Evolutionary conservation across 139 green algal genomes (phyloP).

Genomic region (Chlorella vulgaris): DNA sequence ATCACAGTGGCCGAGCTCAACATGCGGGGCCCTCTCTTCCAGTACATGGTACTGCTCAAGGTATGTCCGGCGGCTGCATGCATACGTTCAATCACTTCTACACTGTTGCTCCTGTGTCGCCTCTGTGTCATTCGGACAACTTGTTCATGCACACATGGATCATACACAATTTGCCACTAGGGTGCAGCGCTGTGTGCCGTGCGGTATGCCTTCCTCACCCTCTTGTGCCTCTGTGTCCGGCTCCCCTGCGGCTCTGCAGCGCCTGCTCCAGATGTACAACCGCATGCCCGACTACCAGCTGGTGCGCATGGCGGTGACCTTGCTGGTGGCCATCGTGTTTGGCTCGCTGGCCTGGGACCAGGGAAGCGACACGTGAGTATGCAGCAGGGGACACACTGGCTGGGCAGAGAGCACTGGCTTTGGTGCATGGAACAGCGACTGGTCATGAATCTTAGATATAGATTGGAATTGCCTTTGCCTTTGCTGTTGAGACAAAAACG

Average conservation of each 20-base stretch:
- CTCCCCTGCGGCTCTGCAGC: constrained; percentile 42
- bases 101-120: background rate
- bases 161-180: too few species aligned
- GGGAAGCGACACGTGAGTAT: constrained; percentile 18
- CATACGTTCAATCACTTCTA: too few species aligned
- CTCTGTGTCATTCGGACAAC: background rate
- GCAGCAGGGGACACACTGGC: background rate
- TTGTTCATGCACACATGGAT: too few species aligned
- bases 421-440: too few species aligned
- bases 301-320: constrained; percentile 52
- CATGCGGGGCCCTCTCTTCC: constrained; percentile 9
- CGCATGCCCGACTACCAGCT: constrained; percentile 55
- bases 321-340: constrained; percentile 57
- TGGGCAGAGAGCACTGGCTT: background rate
- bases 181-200: too few species aligned
- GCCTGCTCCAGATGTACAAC: constrained; percentile 51
- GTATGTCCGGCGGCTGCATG: constrained; percentile 14
- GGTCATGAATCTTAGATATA: too few species aligned
- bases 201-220: constrained; percentile 8
- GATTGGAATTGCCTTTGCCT: too few species aligned
- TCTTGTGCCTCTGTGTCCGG: constrained; percentile 43
- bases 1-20: constrained; percentile 15
- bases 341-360: constrained; percentile 41
- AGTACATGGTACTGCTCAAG: constrained; percentile 40
- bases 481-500: too few species aligned